These are phyloP conservation scores for Orychophragmus violaceus DNA, from an alignment of 345 rosid genomes.

Conservation along the genomic window DNA sequence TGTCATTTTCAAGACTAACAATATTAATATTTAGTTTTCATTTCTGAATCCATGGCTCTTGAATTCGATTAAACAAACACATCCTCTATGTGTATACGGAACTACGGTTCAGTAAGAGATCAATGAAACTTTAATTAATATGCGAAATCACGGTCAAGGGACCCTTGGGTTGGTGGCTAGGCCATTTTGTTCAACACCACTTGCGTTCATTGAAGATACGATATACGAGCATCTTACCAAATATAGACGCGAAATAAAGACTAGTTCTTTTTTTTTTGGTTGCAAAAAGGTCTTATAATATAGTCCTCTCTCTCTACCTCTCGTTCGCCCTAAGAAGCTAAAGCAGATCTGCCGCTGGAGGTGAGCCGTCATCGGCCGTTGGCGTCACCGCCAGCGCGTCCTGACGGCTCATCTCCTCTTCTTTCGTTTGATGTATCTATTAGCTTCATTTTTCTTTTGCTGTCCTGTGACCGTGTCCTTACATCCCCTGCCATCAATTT, in stretches of 20 bases:
- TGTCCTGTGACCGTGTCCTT: no score
- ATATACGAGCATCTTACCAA: background rate
- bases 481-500: no score
- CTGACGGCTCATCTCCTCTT: no score
- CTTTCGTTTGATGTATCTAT: no score
- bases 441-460: no score
- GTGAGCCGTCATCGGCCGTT: no score
- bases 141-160: background rate
- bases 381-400: no score
- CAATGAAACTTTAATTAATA: background rate
- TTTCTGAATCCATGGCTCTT: background rate
- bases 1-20: background rate
- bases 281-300: no score
- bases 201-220: background rate
- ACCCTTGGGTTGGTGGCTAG: background rate
- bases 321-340: no score
- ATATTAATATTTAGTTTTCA: background rate
- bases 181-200: background rate
- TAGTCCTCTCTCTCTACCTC: no score
- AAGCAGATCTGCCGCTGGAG: no score
- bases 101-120: background rate
- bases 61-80: background rate
- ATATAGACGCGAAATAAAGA: background rate
- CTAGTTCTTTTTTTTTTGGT: no score
- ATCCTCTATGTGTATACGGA: background rate